Conservation (phyloP, 192 early-diverging fungal genomes). For the Backusella psychrophila region DNA sequence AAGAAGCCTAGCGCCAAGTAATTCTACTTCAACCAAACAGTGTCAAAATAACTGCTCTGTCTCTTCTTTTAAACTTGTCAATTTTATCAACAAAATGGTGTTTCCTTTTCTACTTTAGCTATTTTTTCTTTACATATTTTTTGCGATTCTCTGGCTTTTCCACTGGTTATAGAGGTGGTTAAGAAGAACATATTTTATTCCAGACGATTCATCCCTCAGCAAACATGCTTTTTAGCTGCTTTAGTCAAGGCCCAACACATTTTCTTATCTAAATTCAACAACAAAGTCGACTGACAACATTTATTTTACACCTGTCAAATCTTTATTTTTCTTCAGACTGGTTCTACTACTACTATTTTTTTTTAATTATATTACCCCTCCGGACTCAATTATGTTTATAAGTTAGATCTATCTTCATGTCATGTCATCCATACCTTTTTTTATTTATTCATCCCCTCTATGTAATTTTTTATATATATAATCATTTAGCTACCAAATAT, state of each 20-base stretch:
- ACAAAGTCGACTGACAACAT: neutral
- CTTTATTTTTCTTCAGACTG: neutral
- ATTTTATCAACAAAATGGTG: neutral
- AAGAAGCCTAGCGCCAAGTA: conserved; percentile 23
- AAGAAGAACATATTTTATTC: conserved; percentile 3
- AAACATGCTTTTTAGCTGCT: neutral
- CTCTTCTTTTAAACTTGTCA: neutral
- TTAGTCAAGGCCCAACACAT: neutral
- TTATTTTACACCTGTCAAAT: neutral
- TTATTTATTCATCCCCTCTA: conserved; percentile 1
- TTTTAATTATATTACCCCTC: neutral
- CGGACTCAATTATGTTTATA: neutral
- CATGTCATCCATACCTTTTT: neutral
- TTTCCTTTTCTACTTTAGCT: neutral
- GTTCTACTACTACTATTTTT: neutral
- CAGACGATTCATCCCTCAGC: neutral
- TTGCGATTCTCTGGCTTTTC: conserved; percentile 1
- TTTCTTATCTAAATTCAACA: neutral
- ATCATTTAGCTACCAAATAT: conserved; percentile 5
- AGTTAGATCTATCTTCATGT: conserved; percentile 4
- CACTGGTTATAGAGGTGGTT: conserved; percentile 4
- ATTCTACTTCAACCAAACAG: neutral
- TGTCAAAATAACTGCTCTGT: neutral
- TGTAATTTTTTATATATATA: neutral
- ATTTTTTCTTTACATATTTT: neutral